Base-by-base conservation (phyloP, 139 green algal species). In the Chlorella sp. region DNA sequence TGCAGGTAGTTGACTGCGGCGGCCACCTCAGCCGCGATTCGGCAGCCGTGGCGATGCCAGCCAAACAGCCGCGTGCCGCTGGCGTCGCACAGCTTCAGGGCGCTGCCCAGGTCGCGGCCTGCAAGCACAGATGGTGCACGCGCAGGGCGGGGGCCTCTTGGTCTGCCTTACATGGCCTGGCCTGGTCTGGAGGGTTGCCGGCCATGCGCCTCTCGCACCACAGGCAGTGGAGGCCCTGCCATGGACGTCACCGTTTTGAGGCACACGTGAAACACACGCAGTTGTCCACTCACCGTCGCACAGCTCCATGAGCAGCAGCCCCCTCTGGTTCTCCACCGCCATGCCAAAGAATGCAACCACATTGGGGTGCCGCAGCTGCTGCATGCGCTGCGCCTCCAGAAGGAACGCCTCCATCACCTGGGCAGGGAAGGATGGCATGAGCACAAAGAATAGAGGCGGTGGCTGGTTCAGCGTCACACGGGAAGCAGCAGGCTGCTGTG, bases 341-440 rank as follows among this genome's bases (percentile, higher is more conserved):
- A 70, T 30, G 28, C 64, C 64, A 21, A 30, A 70, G 28, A 70
- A 70, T n/a, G 6, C 2, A n/a, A 70, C 30, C 3, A 70, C 15
- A n/a, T 70, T n/a, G n/a, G 64, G n/a, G 64, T 70, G 64, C 25
- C 64, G 64, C 64, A 70, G 64, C 28, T 36, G 25, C 64, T 70
- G 64, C 64, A 70, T 70, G 64, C 64, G 64, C 64, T 36, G 64
- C 28, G 64, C 64, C 64, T 70, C 64, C 30, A 30, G n/a, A 1
- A 70, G 64, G 64, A 70, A 70, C 4, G 64, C n/a, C 64, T 70
- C 64, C 64, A 36, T n/a, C 64, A 70, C 64, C 28, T 60, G 51
- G 64, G 30, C 6, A 4, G 64, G 9, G 62, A 34, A 32, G 62
- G 20, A 68, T n/a, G n/a, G n/a, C n/a, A n/a, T n/a, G n/a, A n/a